Percentiles rank a stretch among this genome's conserved stretches.
Conservation (phyloP, 352 stramenopile species). For the Globisporangium recalcitrans region DNA sequence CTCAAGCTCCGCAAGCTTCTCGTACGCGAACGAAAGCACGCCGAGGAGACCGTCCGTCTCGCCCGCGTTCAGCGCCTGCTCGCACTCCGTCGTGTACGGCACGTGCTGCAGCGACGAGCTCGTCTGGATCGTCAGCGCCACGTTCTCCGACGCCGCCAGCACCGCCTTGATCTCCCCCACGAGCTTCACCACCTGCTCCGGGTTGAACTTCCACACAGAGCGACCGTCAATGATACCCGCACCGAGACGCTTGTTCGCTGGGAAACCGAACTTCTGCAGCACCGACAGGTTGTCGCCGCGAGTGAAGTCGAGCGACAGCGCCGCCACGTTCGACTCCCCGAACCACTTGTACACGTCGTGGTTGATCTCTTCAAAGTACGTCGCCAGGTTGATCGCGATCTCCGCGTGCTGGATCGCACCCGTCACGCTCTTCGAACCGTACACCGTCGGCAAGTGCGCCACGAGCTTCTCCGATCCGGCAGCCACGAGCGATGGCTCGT, state of each 20-base stretch:
- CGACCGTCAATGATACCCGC: conserved; percentile 87
- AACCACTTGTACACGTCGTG: conserved; percentile 89
- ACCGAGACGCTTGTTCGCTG: conserved; percentile 78
- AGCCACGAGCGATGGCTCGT: conserved; percentile 88
- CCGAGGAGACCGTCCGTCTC: conserved; percentile 69
- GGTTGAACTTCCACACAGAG: conserved; percentile 90
- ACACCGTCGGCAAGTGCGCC: conserved; percentile 55
- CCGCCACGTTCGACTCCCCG: conserved; percentile 53
- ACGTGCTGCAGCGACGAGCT: conserved; percentile 89
- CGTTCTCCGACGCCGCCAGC: conserved; percentile 33
- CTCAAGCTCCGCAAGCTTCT: conserved; percentile 87
- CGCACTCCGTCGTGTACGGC: conserved; percentile 81
- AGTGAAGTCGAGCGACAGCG: conserved; percentile 90
- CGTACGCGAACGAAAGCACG: conserved; percentile 85
- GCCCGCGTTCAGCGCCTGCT: conserved; percentile 61
- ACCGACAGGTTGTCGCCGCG: conserved; percentile 81
- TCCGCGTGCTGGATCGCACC: conserved; percentile 59
- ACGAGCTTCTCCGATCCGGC: conserved; percentile 51
- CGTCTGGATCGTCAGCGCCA: conserved; percentile 76
- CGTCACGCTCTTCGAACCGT: conserved; percentile 48
- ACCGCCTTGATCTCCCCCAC: conserved; percentile 62
- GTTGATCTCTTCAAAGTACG: conserved; percentile 90
- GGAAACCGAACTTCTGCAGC: conserved; percentile 85
- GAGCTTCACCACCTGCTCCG: conserved; percentile 42
- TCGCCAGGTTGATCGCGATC: conserved; percentile 70